phyloP scores from a whole-genome alignment of 2,329 filamentous ascomycete genomes.

The Arthroderma uncinatum region DNA sequence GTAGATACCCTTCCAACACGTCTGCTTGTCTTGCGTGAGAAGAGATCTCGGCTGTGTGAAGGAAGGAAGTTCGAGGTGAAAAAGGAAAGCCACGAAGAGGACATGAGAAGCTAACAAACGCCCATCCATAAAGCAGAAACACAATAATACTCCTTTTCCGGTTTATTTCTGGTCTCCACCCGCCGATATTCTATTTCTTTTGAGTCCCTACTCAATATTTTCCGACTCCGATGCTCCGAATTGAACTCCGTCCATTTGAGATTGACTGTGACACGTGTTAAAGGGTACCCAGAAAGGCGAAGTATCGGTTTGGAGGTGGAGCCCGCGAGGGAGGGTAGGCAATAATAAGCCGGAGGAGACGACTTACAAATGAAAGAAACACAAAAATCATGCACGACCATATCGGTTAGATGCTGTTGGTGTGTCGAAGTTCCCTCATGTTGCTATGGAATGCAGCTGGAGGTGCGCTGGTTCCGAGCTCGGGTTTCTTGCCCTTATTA shows the following conservation, averaged over 20 bases:
- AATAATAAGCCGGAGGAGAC: neutral
- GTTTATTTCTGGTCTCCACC: neutral
- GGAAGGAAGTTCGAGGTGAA: neutral
- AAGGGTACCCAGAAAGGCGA: neutral
- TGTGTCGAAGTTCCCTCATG: neutral
- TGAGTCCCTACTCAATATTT: neutral
- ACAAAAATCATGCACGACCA: neutral
- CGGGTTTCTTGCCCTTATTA: neutral
- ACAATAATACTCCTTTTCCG: constrained; percentile 1
- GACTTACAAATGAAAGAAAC: neutral
- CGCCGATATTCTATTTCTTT: constrained; percentile 1
- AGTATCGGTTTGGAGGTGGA: neutral
- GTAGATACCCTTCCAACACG: neutral
- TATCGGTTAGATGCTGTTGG: neutral
- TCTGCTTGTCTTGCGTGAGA: neutral
- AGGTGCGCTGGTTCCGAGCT: neutral
- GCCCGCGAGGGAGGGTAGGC: neutral
- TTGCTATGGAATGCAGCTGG: neutral
- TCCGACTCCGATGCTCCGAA: neutral
- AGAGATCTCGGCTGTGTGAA: neutral
- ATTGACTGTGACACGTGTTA: neutral
- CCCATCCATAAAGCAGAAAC: neutral
- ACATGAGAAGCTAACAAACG: neutral
- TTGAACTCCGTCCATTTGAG: neutral
- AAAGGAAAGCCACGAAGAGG: neutral